These are phyloP conservation scores for Polygonum maritimum DNA, from an alignment of 148 eudicot species.

Conservation along the genomic window DNA sequence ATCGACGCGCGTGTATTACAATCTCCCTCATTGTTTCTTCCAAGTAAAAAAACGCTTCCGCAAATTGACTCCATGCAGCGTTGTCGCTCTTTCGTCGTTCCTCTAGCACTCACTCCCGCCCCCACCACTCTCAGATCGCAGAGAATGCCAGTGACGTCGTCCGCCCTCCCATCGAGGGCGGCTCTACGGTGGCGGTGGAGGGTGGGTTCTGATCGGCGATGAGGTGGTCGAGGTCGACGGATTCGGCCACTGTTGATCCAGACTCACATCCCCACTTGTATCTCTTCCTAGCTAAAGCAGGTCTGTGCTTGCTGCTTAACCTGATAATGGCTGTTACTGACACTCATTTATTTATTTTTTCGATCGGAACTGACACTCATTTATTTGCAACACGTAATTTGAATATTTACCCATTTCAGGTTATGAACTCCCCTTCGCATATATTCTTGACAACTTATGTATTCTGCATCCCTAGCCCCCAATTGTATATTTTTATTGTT, in stretches of 20 bases:
- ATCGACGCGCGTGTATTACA: no score
- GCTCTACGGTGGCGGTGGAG: neutral
- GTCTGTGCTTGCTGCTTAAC: constrained; percentile 21
- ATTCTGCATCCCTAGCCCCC: neutral
- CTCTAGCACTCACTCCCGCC: neutral
- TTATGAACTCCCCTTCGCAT: neutral
- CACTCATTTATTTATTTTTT: no score
- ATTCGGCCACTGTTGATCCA: constrained; percentile 65
- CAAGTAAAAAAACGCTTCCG: no score
- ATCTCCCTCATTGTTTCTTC: no score
- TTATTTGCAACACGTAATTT: neutral
- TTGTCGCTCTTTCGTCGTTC: neutral
- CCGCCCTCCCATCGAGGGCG: neutral
- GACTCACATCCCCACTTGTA: constrained; percentile 97
- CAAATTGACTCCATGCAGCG: no score
- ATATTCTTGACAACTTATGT: neutral
- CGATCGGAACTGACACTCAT: neutral
- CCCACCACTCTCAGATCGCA: constrained; percentile 6
- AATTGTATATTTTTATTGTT: neutral
- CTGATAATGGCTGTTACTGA: neutral
- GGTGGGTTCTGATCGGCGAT: neutral
- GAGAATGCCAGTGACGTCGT: constrained; percentile 25
- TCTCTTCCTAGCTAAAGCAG: constrained; percentile 90
- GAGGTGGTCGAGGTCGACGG: neutral
- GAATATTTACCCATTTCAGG: neutral